phyloP scores from a whole-genome alignment of 2,329 filamentous ascomycete species.

The Massarina eburnea region DNA sequence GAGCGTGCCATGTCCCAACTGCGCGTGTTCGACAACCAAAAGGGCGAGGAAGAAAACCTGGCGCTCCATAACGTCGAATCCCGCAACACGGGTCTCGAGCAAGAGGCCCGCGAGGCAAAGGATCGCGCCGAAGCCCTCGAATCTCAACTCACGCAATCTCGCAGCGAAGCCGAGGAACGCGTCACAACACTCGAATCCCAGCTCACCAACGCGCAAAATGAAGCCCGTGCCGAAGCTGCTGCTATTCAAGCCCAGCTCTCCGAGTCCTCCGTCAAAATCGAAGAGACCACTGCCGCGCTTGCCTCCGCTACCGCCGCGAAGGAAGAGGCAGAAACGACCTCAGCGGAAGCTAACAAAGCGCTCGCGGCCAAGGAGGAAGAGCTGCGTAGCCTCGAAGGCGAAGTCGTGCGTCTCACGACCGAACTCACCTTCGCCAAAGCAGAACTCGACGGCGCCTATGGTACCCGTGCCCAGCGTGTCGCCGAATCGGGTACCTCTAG shows the following conservation, averaged over 20 bases:
- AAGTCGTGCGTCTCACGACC: conserved; percentile 67
- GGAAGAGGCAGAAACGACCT: conserved; percentile 34
- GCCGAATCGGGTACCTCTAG: conserved; percentile 63
- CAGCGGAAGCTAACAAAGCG: conserved; percentile 27
- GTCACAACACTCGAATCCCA: conserved; percentile 37
- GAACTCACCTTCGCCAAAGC: conserved; percentile 88
- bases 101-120: conserved; percentile 34
- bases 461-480: conserved; percentile 68
- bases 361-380: conserved; percentile 40
- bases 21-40: conserved; percentile 31
- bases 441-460: conserved; percentile 93
- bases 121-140: conserved; percentile 36
- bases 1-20: conserved; percentile 38
- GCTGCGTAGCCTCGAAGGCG: conserved; percentile 55
- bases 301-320: conserved; percentile 30
- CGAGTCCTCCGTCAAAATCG: conserved; percentile 36
- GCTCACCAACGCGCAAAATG: conserved; percentile 38
- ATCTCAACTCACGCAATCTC: conserved; percentile 29
- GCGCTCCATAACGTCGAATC: conserved; percentile 32
- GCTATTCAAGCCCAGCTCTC: conserved; percentile 41
- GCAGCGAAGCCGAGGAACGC: conserved; percentile 34
- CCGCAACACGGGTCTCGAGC: conserved; percentile 35
- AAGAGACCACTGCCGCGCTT: conserved; percentile 28
- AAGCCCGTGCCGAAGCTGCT: conserved; percentile 35
- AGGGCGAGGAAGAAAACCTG: conserved; percentile 19